phyloP scores from a whole-genome alignment of 768 basidiomycete species.

The Gymnopilus dilepis region DNA sequence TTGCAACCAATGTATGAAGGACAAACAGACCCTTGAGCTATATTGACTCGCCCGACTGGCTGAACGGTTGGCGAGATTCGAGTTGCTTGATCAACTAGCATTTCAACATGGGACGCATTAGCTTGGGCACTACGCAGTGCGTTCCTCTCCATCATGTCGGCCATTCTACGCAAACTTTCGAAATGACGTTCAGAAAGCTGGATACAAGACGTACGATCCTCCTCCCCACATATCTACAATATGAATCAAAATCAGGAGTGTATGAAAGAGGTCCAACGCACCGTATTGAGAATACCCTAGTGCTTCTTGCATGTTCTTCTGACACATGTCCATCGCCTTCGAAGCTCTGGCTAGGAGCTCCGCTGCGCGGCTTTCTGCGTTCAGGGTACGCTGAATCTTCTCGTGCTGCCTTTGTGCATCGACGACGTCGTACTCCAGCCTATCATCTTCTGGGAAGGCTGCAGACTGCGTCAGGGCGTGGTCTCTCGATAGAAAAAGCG shows the following conservation, averaged over 20 bases:
- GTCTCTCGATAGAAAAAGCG: neutral
- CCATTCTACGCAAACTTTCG: constrained; percentile 29
- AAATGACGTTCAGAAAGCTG: neutral
- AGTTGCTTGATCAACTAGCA: constrained; percentile 44
- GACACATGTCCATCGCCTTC: constrained; percentile 37
- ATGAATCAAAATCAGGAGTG: neutral
- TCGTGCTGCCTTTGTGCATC: constrained; percentile 38
- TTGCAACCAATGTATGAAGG: neutral
- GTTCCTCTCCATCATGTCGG: constrained; percentile 49
- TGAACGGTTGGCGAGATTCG: constrained; percentile 40
- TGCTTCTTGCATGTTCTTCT: constrained; percentile 40
- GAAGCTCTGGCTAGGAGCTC: constrained; percentile 45
- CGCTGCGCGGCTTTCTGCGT: constrained; percentile 45
- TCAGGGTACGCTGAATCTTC: constrained; percentile 39
- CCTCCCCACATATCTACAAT: constrained; percentile 48
- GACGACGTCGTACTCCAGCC: constrained; percentile 43
- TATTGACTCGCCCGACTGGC: constrained; percentile 41
- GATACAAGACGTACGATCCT: constrained; percentile 33
- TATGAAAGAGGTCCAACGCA: constrained; percentile 19
- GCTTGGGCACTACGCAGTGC: constrained; percentile 42
- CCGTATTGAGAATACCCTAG: constrained; percentile 47
- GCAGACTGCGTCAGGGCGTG: neutral
- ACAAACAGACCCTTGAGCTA: constrained; percentile 42
- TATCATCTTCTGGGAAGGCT: constrained; percentile 53
- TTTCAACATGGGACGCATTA: constrained; percentile 39